These are phyloP conservation scores for Amanita polypyramis DNA, from an alignment of 768 basidiomycete species.

Conservation along the genomic window DNA sequence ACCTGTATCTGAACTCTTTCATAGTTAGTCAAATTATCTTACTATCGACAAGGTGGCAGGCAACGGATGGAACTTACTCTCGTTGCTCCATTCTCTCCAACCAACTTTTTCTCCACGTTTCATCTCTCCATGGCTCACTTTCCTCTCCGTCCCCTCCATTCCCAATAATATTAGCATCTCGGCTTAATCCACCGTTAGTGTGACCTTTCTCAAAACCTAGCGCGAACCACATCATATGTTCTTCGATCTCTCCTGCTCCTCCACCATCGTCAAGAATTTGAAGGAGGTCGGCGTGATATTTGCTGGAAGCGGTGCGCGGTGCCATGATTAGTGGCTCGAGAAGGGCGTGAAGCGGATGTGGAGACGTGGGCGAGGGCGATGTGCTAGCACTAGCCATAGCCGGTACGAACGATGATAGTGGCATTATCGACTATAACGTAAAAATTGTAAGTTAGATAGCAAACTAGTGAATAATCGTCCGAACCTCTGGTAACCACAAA, in stretches of 20 bases:
- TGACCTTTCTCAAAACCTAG: constrained; percentile 48
- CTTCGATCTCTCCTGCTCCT: constrained; percentile 55
- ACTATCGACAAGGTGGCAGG: neutral
- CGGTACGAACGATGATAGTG: constrained; percentile 44
- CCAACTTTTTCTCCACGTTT: constrained; percentile 45
- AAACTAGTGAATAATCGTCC: constrained; percentile 9
- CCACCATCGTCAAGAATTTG: constrained; percentile 48
- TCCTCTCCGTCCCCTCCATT: constrained; percentile 20
- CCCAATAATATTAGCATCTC: neutral
- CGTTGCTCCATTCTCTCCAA: constrained; percentile 58
- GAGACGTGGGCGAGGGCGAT: constrained; percentile 19
- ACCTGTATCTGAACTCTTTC: constrained; percentile 67
- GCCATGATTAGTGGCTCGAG: constrained; percentile 59
- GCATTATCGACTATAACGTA: constrained; percentile 54
- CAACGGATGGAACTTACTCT: constrained; percentile 31
- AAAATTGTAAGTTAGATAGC: neutral
- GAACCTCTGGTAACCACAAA: constrained; percentile 69
- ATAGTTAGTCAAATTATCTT: neutral
- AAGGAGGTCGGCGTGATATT: constrained; percentile 57
- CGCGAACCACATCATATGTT: constrained; percentile 70
- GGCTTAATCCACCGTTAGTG: constrained; percentile 10
- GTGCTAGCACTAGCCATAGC: constrained; percentile 41
- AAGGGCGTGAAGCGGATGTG: constrained; percentile 46
- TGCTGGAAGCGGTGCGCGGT: constrained; percentile 38
- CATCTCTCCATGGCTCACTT: constrained; percentile 35